A percentile compares a stretch with the other conserved stretches of the same genome.
Evolutionary conservation across 2,329 filamentous ascomycete species (phyloP).

Genomic region (Juglanconis oblonga): DNA sequence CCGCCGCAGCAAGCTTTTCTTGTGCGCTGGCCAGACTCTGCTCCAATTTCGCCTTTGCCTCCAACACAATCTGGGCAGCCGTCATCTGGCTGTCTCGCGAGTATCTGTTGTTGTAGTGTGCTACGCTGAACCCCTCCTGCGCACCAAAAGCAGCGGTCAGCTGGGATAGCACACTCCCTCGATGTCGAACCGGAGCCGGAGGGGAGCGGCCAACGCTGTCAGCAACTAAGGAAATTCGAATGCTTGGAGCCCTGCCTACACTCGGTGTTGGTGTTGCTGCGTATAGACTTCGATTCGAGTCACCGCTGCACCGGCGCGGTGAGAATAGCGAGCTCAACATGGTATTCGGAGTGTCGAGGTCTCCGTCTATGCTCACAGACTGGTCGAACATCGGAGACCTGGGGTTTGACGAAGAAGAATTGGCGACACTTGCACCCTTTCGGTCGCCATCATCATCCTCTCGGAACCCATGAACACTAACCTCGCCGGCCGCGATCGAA

Average conservation of each 20-base stretch:
- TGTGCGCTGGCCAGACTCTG: not conserved
- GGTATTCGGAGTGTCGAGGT: not conserved
- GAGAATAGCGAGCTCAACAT: not conserved
- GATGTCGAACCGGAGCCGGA: not conserved
- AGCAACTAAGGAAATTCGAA: not conserved
- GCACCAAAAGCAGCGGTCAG: not conserved
- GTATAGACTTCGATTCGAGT: not conserved
- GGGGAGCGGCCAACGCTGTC: not conserved
- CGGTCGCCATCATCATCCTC: not conserved
- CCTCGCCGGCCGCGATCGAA: no score
- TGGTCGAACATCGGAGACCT: not conserved
- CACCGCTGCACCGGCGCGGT: not conserved
- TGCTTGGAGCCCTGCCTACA: not conserved
- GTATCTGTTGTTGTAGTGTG: not conserved
- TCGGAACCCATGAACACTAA: no score
- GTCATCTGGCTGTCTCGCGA: not conserved
- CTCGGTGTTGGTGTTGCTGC: not conserved
- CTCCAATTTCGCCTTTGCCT: not conserved
- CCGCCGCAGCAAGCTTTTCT: not conserved
- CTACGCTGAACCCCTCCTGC: not conserved
- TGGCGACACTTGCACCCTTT: not conserved
- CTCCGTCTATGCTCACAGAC: not conserved
- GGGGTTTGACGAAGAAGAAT: not conserved
- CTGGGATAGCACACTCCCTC: not conserved
- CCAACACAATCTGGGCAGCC: not conserved